phyloP scores from a whole-genome alignment of 2,329 filamentous ascomycete species.

The Aspergillus fischeri region DNA sequence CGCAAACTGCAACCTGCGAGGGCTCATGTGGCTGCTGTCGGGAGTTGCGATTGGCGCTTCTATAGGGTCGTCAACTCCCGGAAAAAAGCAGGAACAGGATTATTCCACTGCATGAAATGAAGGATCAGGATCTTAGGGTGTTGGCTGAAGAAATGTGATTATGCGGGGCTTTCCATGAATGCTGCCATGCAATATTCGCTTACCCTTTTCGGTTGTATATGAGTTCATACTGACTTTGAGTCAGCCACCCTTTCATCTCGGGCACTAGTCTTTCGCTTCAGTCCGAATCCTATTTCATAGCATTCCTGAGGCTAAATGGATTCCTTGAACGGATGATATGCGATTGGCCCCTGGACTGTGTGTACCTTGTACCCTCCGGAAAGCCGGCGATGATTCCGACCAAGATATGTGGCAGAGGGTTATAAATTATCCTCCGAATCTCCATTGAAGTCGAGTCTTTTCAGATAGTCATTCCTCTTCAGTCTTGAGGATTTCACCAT shows the following conservation, averaged over 20 bases:
- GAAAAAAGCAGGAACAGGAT: not conserved
- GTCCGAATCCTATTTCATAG: too few relatives aligned
- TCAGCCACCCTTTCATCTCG: not conserved
- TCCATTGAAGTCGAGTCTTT: not conserved
- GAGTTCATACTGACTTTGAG: not conserved
- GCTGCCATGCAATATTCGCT: not conserved
- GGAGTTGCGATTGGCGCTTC: not conserved
- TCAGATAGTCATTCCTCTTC: not conserved
- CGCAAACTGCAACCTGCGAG: not conserved
- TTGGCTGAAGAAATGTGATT: not conserved
- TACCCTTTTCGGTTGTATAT: not conserved
- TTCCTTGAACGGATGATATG: not conserved
- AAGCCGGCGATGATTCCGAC: not conserved
- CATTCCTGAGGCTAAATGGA: not conserved
- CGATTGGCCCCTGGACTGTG: not conserved
- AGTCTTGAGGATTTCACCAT: not conserved
- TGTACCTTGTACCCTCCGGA: not conserved
- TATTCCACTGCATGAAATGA: not conserved
- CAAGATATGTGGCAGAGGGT: not conserved
- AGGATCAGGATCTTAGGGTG: not conserved
- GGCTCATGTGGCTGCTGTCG: not conserved
- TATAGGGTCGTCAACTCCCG: not conserved
- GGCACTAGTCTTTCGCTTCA: not conserved
- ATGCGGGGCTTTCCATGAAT: not conserved
- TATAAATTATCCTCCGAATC: not conserved